Evolutionary conservation across 2,329 filamentous ascomycete genomes (phyloP).

Genomic region (Didymella exigua): DNA sequence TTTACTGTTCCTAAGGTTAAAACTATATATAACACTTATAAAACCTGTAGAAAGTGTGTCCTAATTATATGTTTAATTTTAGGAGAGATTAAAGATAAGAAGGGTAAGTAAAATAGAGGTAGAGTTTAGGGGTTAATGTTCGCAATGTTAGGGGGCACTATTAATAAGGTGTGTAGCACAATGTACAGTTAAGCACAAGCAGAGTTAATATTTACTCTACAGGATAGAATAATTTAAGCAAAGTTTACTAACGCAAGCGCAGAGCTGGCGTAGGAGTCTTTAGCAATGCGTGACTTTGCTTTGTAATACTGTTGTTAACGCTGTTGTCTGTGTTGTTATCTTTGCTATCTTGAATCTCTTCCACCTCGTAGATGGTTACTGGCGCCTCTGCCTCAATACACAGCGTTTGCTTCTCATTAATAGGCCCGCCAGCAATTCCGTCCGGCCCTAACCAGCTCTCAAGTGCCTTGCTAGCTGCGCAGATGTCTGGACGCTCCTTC

Average conservation of each 20-base stretch:
- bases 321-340: background rate
- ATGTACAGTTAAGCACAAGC: too few species aligned
- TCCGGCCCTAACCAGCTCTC: background rate
- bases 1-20: background rate
- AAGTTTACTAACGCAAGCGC: too few species aligned
- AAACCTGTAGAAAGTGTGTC: background rate
- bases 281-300: too few species aligned
- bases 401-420: background rate
- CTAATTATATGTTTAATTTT: background rate
- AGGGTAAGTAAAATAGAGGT: background rate
- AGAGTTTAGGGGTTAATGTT: background rate
- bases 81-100: background rate
- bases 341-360: background rate
- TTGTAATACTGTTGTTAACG: too few species aligned
- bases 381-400: background rate
- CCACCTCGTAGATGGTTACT: background rate
- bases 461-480: background rate
- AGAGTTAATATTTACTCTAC: too few species aligned
- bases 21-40: background rate
- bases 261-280: too few species aligned
- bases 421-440: background rate
- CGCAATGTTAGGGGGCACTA: too few species aligned
- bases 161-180: too few species aligned
- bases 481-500: background rate
- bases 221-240: too few species aligned